Conservation (phyloP, 345 rosid genomes). For the Eucalyptus erythrocorys region DNA sequence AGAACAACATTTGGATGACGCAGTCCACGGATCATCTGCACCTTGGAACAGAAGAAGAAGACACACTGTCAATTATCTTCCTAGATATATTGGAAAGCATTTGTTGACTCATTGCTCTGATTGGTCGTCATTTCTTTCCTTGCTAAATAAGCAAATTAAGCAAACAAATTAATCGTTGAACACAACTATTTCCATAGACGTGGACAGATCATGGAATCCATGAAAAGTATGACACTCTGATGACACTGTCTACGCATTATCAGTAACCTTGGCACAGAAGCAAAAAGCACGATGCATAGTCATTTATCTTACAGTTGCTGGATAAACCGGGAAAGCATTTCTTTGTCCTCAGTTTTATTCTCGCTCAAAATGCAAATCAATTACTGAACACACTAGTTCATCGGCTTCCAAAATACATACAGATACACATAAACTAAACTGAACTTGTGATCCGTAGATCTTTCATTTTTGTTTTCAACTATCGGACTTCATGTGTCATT, state of each 20-base stretch:
- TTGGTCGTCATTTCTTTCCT: not conserved
- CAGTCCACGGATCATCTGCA: slow-evolving; percentile 92
- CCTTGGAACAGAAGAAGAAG: slow-evolving; percentile 26
- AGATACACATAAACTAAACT: not conserved
- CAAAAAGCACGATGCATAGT: not conserved
- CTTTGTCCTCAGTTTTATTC: not conserved
- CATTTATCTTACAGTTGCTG: not conserved
- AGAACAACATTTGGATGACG: slow-evolving; percentile 98
- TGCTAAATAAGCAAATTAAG: not conserved
- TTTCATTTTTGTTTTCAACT: not conserved
- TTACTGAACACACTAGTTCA: not conserved
- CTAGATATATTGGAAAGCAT: not conserved
- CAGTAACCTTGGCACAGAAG: slow-evolving; percentile 40
- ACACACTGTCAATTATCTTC: not conserved
- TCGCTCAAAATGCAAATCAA: not conserved
- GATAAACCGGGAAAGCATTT: not conserved
- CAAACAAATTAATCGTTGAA: not conserved
- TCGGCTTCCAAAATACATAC: not conserved
- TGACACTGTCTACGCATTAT: slow-evolving; percentile 94
- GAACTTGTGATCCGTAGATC: not conserved
- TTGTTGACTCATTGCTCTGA: not conserved
- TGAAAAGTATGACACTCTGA: slow-evolving; percentile 90
- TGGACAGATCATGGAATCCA: slow-evolving; percentile 90
- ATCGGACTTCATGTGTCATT: not conserved
- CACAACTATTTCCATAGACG: slow-evolving; percentile 41